These are phyloP conservation scores for Ogataea pilisensis DNA, from an alignment of 805 yeast species.

Conservation along the genomic window DNA sequence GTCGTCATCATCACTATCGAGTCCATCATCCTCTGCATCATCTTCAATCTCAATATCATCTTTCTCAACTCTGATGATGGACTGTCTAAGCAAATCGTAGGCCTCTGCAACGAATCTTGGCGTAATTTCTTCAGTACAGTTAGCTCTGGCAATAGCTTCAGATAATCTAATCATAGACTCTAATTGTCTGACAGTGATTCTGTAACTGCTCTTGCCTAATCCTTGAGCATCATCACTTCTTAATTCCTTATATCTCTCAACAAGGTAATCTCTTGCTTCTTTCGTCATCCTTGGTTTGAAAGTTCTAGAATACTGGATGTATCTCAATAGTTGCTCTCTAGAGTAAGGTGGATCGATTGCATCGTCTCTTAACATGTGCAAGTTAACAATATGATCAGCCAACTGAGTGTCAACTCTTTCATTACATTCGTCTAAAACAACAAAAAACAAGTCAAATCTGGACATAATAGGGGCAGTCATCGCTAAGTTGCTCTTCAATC, in stretches of 20 bases:
- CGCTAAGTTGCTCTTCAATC: slow-evolving; percentile 79
- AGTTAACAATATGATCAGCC: slow-evolving; percentile 87
- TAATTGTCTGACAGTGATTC: slow-evolving; percentile 95
- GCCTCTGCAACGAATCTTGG: slow-evolving; percentile 91
- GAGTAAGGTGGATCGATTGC: slow-evolving; percentile 88
- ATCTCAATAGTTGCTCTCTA: slow-evolving; percentile 83
- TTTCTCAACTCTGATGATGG: slow-evolving; percentile 89
- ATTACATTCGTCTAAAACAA: slow-evolving; percentile 90
- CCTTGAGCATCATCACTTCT: slow-evolving; percentile 92
- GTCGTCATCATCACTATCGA: slow-evolving; percentile 24
- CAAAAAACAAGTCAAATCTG: slow-evolving; percentile 92
- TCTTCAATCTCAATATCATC: slow-evolving; percentile 87
- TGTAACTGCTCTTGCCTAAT: slow-evolving; percentile 74
- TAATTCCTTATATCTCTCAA: slow-evolving; percentile 76
- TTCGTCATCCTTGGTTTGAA: slow-evolving; percentile 85
- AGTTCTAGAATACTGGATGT: slow-evolving; percentile 87
- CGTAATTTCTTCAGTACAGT: slow-evolving; percentile 84
- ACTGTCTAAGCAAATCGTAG: slow-evolving; percentile 79
- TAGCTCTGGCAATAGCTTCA: slow-evolving; percentile 96
- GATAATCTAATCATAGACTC: slow-evolving; percentile 90
- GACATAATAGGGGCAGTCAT: slow-evolving; percentile 99
- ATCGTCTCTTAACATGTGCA: slow-evolving; percentile 86
- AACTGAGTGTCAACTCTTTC: slow-evolving; percentile 84
- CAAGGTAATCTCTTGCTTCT: slow-evolving; percentile 74
- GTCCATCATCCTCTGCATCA: slow-evolving; percentile 37